Conservation (phyloP, 2,329 filamentous ascomycete genomes). For the Colletotrichum horii region DNA sequence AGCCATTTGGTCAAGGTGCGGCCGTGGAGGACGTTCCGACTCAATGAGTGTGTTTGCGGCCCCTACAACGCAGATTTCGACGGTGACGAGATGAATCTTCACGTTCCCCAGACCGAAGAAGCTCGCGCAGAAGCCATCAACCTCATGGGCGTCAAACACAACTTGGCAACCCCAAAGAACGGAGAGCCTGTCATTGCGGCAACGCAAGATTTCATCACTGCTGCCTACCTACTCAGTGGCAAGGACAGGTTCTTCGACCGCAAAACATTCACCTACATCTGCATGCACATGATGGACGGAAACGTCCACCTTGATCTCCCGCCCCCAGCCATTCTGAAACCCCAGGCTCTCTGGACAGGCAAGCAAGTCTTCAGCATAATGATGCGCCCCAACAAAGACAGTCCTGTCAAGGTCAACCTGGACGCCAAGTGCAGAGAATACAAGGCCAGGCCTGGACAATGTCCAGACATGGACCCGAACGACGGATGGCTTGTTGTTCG, state of each 20-base stretch:
- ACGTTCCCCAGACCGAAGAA: constrained; percentile 97
- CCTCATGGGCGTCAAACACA: constrained; percentile 97
- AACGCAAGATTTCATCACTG: constrained; percentile 99
- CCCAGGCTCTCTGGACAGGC: constrained; percentile 89
- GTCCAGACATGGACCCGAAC: constrained; percentile 79
- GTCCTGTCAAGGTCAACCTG: constrained; percentile 84
- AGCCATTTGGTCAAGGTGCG: constrained; percentile 92
- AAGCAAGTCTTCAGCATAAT: constrained; percentile 95
- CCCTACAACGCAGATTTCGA: constrained; percentile 99
- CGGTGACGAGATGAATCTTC: constrained; percentile 98
- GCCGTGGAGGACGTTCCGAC: constrained; percentile 92
- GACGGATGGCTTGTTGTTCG: constrained; percentile 92
- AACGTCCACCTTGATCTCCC: constrained; percentile 82
- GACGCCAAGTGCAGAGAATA: constrained; percentile 92
- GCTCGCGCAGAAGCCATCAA: constrained; percentile 93
- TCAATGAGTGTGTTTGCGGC: constrained; percentile 98
- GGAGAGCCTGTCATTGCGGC: constrained; percentile 97
- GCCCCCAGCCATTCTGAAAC: constrained; percentile 84
- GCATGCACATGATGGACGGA: constrained; percentile 91
- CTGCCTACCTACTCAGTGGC: constrained; percentile 86
- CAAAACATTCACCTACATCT: constrained; percentile 86
- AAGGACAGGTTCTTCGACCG: constrained; percentile 95
- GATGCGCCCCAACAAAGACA: constrained; percentile 86
- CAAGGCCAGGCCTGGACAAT: constrained; percentile 60
- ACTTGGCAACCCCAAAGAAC: constrained; percentile 94